Conservation (phyloP, 805 yeast species). For the Saccharomycopsis oosterbeekiorum region DNA sequence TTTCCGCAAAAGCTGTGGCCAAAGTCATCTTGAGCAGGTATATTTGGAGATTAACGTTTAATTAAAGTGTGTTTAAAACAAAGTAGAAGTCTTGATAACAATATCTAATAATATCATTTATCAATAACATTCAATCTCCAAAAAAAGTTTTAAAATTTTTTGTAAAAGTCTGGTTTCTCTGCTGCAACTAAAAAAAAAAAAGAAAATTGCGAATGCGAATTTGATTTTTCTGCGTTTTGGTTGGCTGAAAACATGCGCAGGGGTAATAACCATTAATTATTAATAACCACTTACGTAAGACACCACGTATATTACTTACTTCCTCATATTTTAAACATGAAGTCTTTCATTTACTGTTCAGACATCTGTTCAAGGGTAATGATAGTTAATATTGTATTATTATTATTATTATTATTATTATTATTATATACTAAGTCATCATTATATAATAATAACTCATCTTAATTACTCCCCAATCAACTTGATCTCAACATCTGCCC, state of each 20-base stretch:
- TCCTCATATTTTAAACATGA: background rate
- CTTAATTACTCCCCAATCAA: background rate
- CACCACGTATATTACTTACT: background rate
- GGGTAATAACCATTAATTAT: background rate
- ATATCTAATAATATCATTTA: background rate
- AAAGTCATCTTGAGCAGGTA: conserved; percentile 36
- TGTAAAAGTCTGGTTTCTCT: background rate
- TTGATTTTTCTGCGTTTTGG: conserved; percentile 1
- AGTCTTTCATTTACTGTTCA: background rate
- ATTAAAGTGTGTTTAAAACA: background rate
- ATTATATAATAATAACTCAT: no score
- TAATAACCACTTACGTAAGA: background rate
- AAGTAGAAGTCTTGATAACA: no score
- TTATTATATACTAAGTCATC: no score
- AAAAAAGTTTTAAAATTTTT: background rate
- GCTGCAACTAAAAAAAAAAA: background rate
- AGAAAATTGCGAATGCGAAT: background rate
- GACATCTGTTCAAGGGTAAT: no score
- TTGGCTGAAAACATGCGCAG: background rate
- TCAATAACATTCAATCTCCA: background rate
- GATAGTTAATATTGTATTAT: no score
- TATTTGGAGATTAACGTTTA: background rate
- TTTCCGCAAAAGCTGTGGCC: conserved; percentile 78
- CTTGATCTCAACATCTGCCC: conserved; percentile 1
- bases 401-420: no score